Conservation (phyloP, 202 grass and related monocot genomes). For the Setaria viridis region DNA sequence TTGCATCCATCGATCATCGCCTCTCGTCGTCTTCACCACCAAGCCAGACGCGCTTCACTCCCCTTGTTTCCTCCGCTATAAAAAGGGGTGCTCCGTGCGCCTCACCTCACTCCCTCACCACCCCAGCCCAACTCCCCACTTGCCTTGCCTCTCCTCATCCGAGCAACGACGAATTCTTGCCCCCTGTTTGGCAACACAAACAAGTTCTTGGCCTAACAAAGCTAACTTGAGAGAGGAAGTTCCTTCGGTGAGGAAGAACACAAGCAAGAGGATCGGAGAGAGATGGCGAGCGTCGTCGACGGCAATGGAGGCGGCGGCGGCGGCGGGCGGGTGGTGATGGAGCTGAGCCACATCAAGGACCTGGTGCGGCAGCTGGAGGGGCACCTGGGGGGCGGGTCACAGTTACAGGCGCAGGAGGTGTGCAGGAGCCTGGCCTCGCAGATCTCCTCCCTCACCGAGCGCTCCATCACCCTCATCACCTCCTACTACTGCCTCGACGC, state of each 20-base stretch:
- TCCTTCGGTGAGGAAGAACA: no score
- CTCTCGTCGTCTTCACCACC: neutral
- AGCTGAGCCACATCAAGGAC: constrained; percentile 63
- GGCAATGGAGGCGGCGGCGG: constrained; percentile 45
- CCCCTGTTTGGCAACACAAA: neutral
- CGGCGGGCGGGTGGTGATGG: constrained; percentile 43
- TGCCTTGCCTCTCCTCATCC: neutral
- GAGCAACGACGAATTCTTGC: neutral
- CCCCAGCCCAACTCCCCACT: neutral
- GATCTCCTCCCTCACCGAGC: constrained; percentile 52
- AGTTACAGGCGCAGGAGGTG: neutral
- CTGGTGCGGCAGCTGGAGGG: constrained; percentile 60
- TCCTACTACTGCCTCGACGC: constrained; percentile 21
- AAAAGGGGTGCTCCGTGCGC: neutral
- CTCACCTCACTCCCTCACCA: constrained; percentile 37
- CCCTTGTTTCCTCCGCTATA: neutral
- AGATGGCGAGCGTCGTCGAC: constrained; percentile 48
- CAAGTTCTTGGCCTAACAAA: neutral
- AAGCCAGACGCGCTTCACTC: neutral
- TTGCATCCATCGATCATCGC: no score
- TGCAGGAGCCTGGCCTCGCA: constrained; percentile 54
- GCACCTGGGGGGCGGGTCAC: constrained; percentile 24
- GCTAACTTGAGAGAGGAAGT: no score
- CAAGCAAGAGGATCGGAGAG: no score
- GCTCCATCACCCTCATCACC: constrained; percentile 56